A percentile compares a stretch with the other conserved stretches of the same genome.
phyloP scores from a whole-genome alignment of 75 land plant species.

The Picea glauca region DNA sequence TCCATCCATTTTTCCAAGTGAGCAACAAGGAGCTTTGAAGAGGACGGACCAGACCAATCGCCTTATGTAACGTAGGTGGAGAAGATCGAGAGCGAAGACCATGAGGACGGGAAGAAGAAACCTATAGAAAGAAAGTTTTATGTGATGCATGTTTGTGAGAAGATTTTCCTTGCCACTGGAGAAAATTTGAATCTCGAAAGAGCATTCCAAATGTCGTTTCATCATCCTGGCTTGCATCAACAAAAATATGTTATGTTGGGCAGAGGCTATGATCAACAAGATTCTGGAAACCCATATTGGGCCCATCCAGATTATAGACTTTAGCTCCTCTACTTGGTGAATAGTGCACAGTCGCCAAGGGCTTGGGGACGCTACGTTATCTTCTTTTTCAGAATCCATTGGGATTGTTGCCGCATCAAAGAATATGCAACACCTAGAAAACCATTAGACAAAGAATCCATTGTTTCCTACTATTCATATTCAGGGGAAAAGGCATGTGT shows the following conservation, averaged over 20 bases:
- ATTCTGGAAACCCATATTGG: slow-evolving; percentile 83
- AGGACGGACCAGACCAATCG: too few species aligned
- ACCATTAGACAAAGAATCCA: too few species aligned
- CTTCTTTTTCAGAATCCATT: slow-evolving; percentile 23
- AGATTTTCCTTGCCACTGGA: too few species aligned
- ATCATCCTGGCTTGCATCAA: slow-evolving; percentile 67
- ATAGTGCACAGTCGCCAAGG: slow-evolving; percentile 79
- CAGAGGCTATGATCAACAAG: slow-evolving; percentile 64
- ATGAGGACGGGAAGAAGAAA: too few species aligned
- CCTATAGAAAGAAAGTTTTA: too few species aligned
- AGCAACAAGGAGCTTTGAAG: too few species aligned
- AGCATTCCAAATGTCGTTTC: slow-evolving; percentile 38
- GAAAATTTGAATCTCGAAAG: slow-evolving; percentile 80
- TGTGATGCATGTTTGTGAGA: too few species aligned
- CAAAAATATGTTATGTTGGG: slow-evolving; percentile 78
- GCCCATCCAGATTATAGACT: slow-evolving; percentile 62
- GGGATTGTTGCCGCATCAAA: slow-evolving; percentile 70
- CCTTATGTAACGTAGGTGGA: too few species aligned
- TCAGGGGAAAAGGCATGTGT: too few species aligned
- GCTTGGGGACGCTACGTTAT: slow-evolving; percentile 17
- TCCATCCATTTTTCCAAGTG: too few species aligned
- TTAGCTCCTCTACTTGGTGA: slow-evolving; percentile 82
- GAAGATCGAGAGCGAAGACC: too few species aligned
- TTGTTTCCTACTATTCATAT: too few species aligned
- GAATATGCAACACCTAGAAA: slow-evolving; percentile 23